Evolutionary conservation across 345 rosid genomes (phyloP), one percentile per base, ranked within the genome.

Genomic region (Euphorbia pulcherrima): DNA sequence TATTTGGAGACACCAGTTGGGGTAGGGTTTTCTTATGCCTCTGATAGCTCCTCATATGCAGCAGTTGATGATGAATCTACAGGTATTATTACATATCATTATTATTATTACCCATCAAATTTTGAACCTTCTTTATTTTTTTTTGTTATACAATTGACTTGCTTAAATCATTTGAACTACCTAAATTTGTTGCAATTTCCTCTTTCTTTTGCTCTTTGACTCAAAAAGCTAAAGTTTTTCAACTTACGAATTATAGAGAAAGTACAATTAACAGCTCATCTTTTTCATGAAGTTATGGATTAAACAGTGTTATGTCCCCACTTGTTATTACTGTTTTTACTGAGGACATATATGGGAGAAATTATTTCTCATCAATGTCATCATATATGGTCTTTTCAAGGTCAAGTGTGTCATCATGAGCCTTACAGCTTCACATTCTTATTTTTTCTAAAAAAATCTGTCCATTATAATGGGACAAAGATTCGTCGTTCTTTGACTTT

Each of bases 1-100:
- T 94, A 88, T 79, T 65, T 94, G 78, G 99, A 94, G 83, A 77
- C 97, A 63, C 99, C 99, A 51, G 72, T 86, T 74, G 99, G 99
- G 20, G 97, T 91, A 77, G 99, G 97, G 46, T 94, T 91, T 83
- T 94, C 99, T 72, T 94, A 85, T 76, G 84, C 99, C 12, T 71
- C 81, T 27, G 88, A 91, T 48, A 71, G 75, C 55, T 87, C 94
- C 53, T 82, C 88, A 5, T 86, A 85, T 62, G 86, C 82, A 71
- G 78, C 83, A 64, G 92, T 93, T 3, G 79, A 77, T 69, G 98
- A 93, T 65, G 70, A 67, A 63, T 62, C 68, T 64, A 73, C 75
- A 63, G 68, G 66, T 62, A 62, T 20, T 17, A 58, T 33, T 33
- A 33, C 37, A 33, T 33, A 33, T 33, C 7, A 33, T 33, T 33